Conservation (phyloP, 176 grass and related monocot species). For the Aegilops umbellulata region DNA sequence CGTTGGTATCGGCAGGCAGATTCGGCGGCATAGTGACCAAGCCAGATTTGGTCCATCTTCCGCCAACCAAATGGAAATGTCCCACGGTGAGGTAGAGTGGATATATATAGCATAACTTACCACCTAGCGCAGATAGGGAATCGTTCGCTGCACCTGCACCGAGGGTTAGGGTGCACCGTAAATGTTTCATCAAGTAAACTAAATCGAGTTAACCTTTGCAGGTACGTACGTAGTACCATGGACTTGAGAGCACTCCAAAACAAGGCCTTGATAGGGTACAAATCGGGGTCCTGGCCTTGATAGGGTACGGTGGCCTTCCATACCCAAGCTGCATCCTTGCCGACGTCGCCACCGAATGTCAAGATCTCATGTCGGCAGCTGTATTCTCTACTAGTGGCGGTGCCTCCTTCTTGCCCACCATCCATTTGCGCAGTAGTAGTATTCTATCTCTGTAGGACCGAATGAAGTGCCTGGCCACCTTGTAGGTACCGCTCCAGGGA, state of each 20-base stretch:
- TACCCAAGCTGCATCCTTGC: not conserved
- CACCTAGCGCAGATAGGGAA: not conserved
- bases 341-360: not conserved
- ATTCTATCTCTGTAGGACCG: not conserved
- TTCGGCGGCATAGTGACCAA: not conserved
- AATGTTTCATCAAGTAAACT: not conserved
- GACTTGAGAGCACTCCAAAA: not conserved
- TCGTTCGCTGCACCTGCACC: not conserved
- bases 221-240: not conserved
- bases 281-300: not conserved
- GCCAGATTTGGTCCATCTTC: not conserved
- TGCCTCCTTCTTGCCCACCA: too few relatives aligned
- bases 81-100: not conserved
- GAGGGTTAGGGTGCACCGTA: not conserved
- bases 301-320: constrained; percentile 6
- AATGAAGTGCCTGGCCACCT: not conserved
- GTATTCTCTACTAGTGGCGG: not conserved
- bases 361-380: not conserved
- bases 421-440: too few relatives aligned
- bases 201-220: not conserved
- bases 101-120: not conserved
- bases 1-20: not conserved
- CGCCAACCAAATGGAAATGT: not conserved
- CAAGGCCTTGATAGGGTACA: not conserved
- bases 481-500: not conserved